phyloP scores from a whole-genome alignment of 2,329 filamentous ascomycete species.

The Pseudogymnoascus sp. region DNA sequence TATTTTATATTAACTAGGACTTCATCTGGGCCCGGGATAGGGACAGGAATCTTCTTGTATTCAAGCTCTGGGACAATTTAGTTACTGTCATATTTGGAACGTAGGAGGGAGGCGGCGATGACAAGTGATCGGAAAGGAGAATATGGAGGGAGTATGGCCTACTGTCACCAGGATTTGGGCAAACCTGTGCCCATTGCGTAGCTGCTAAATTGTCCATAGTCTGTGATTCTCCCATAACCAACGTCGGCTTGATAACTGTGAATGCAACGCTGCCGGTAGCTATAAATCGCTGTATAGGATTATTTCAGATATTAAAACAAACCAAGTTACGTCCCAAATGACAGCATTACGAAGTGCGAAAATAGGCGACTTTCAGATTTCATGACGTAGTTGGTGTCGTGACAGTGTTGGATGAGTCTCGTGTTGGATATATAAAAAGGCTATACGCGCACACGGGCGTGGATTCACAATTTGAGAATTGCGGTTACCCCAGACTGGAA shows the following conservation, averaged over 20 bases:
- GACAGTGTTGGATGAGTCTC: too few species aligned
- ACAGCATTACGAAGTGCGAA: neutral
- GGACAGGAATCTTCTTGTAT: conserved; percentile 72
- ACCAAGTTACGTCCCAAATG: neutral
- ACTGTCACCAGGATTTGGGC: neutral
- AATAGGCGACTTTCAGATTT: neutral
- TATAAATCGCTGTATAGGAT: neutral
- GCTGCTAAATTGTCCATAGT: conserved; percentile 5
- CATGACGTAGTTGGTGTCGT: conserved; percentile 1
- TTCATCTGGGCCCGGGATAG: conserved; percentile 71
- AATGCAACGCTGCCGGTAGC: neutral
- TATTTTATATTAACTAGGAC: conserved; percentile 82
- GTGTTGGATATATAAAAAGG: too few species aligned
- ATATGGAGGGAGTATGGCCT: neutral
- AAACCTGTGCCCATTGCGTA: neutral
- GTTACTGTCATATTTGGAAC: neutral
- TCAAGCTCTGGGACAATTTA: conserved; percentile 39
- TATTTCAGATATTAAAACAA: neutral
- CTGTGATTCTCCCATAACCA: neutral
- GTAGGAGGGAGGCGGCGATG: too few species aligned
- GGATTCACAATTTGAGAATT: too few species aligned
- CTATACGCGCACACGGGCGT: too few species aligned
- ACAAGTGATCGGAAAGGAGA: too few species aligned
- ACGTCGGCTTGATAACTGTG: neutral
- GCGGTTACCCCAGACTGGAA: too few species aligned